Evolutionary conservation across 2,329 filamentous ascomycete genomes (phyloP).

Genomic region (Keithomyces neogunnii): DNA sequence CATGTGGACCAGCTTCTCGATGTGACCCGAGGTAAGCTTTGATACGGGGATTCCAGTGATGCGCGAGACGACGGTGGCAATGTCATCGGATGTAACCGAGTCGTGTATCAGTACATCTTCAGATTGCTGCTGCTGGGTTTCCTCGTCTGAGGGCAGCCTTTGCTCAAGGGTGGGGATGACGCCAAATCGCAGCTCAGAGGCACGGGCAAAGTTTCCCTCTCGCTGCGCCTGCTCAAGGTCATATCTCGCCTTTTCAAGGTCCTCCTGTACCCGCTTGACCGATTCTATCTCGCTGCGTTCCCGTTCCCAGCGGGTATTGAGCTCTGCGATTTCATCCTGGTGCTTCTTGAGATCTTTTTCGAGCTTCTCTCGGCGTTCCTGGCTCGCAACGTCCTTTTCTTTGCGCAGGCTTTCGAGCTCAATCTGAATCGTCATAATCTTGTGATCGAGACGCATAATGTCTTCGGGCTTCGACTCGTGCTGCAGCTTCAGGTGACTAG

Average conservation of each 20-base stretch:
- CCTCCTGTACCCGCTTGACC: constrained; percentile 78
- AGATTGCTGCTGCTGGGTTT: constrained; percentile 25
- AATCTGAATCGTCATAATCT: constrained; percentile 96
- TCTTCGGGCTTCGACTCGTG: constrained; percentile 96
- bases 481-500: constrained; percentile 79
- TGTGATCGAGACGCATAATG: constrained; percentile 84
- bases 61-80: constrained; percentile 81
- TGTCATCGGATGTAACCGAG: constrained; percentile 90
- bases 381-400: constrained; percentile 83
- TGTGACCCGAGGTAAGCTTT: constrained; percentile 87
- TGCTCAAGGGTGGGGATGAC: constrained; percentile 74
- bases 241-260: constrained; percentile 77
- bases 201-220: constrained; percentile 78
- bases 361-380: constrained; percentile 79
- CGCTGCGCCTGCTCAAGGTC: constrained; percentile 84
- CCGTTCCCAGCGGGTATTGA: constrained; percentile 83
- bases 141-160: constrained; percentile 69
- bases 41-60: constrained; percentile 88
- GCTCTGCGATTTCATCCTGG: constrained; percentile 63
- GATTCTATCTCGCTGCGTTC: constrained; percentile 78
- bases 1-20: constrained; percentile 93
- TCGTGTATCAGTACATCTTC: constrained; percentile 71
- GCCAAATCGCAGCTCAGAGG: constrained; percentile 85
- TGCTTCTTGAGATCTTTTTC: constrained; percentile 67
- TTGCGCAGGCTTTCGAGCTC: constrained; percentile 91